Conservation (phyloP, 176 grass and related monocot species). For the Echinochloa phyllopogon region DNA sequence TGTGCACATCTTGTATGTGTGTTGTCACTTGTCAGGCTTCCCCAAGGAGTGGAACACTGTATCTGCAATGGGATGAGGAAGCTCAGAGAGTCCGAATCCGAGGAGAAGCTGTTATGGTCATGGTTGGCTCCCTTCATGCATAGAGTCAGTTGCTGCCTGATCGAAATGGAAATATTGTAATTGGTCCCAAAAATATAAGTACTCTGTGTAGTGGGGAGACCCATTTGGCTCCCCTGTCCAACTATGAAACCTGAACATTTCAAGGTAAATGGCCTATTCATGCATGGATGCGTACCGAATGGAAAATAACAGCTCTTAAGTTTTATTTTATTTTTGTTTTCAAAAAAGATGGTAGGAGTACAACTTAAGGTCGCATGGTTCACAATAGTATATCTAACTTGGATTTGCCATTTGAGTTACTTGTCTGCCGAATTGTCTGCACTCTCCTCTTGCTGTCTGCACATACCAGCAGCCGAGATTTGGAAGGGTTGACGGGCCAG, state of each 20-base stretch:
- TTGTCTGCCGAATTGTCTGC: not conserved
- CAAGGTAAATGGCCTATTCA: not conserved
- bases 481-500: too few species aligned
- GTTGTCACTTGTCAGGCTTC: constrained; percentile 53
- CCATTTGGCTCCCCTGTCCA: not conserved
- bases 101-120: constrained; percentile 63
- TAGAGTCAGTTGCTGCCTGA: constrained; percentile 9
- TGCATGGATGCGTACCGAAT: not conserved
- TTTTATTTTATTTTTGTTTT: not conserved
- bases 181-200: not conserved
- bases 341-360: not conserved
- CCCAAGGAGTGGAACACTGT: constrained; percentile 55
- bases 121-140: constrained; percentile 53
- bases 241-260: not conserved
- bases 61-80: constrained; percentile 55
- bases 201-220: not conserved
- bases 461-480: too few species aligned
- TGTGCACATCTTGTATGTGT: not conserved
- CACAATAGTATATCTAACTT: not conserved
- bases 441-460: too few species aligned
- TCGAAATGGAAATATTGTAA: not conserved
- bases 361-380: not conserved
- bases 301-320: not conserved
- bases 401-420: not conserved
- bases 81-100: constrained; percentile 51